phyloP scores from a whole-genome alignment of 768 basidiomycete genomes.

The Lactifluus subvellereus region DNA sequence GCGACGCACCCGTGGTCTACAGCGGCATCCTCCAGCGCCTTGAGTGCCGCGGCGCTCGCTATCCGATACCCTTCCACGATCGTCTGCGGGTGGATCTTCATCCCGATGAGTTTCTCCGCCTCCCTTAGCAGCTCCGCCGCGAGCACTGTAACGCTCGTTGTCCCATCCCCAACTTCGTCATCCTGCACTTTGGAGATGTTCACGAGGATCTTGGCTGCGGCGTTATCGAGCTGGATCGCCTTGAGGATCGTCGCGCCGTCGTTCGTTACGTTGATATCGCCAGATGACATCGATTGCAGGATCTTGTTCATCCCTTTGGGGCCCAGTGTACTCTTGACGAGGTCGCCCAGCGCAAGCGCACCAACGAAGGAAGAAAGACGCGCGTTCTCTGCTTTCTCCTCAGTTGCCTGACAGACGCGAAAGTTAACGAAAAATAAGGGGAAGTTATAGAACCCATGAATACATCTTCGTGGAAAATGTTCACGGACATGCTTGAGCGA shows the following conservation, averaged over 20 bases:
- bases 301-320: constrained; percentile 99
- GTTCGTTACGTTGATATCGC: constrained; percentile 95
- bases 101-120: constrained; percentile 88
- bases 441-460: neutral
- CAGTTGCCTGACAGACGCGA: constrained; percentile 53
- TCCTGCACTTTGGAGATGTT: constrained; percentile 99
- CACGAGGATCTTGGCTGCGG: constrained; percentile 97
- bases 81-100: constrained; percentile 96
- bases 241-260: constrained; percentile 99
- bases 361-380: constrained; percentile 98
- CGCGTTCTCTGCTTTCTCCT: constrained; percentile 97
- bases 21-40: constrained; percentile 77
- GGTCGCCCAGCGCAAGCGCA: constrained; percentile 92
- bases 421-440: neutral
- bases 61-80: constrained; percentile 96
- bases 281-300: constrained; percentile 82
- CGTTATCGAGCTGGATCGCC: constrained; percentile 95
- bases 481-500: constrained; percentile 49
- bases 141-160: constrained; percentile 85
- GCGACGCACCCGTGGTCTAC: constrained; percentile 71
- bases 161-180: constrained; percentile 97
- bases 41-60: constrained; percentile 78
- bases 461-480: constrained; percentile 66
- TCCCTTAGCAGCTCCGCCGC: constrained; percentile 89
- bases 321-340: constrained; percentile 97